A percentile compares a stretch with the other conserved stretches of the same genome.
Conservation (phyloP, 2,329 filamentous ascomycete genomes). For the Plenodomus tracheiphilus region DNA sequence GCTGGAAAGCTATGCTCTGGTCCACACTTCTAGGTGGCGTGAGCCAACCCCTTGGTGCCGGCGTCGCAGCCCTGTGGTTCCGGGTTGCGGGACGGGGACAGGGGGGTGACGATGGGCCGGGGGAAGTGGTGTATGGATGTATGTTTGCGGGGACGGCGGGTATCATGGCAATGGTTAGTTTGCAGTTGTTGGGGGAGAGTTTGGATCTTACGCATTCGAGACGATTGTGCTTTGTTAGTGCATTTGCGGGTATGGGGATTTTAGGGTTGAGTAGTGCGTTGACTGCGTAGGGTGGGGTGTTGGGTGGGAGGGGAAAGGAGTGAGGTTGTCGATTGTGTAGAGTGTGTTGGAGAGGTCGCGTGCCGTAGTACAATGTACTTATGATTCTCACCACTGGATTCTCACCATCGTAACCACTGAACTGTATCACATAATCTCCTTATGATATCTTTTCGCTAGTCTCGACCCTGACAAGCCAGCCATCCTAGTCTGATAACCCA, state of each 20-base stretch:
- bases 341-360: too few species aligned
- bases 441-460: too few species aligned
- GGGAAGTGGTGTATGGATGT: slow-evolving; percentile 68
- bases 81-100: slow-evolving; percentile 62
- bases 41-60: slow-evolving; percentile 85
- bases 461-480: too few species aligned
- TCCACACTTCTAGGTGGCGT: slow-evolving; percentile 81
- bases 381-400: too few species aligned
- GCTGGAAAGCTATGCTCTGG: slow-evolving; percentile 81
- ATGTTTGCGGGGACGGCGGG: slow-evolving; percentile 90
- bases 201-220: slow-evolving; percentile 79
- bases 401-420: too few species aligned
- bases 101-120: slow-evolving; percentile 51
- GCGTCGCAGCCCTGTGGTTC: slow-evolving; percentile 84
- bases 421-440: too few species aligned
- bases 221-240: slow-evolving; percentile 76
- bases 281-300: slow-evolving; percentile 56
- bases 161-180: slow-evolving; percentile 91
- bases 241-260: slow-evolving; percentile 83
- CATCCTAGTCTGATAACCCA: too few species aligned
- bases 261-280: slow-evolving; percentile 84
- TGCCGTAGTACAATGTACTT: too few species aligned
- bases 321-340: too few species aligned
- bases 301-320: not conserved
- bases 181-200: slow-evolving; percentile 87